Base-by-base conservation (phyloP, 257 asterid genomes). In the Verbena officinalis region DNA sequence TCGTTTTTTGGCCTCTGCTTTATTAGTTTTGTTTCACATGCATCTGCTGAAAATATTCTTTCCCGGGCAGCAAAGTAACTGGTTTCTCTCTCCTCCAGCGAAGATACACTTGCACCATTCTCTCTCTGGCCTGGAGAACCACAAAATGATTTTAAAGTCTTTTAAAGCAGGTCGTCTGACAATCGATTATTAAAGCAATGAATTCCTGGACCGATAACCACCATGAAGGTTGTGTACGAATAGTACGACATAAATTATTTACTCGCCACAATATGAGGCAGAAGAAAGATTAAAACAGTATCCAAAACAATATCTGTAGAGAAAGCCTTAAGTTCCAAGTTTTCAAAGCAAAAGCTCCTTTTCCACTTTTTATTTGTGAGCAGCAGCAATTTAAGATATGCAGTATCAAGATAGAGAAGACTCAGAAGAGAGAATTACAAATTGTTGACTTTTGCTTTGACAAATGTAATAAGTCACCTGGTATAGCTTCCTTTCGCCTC, bases 81-180 rank as follows among this genome's bases (percentile, higher is more conserved):
- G 33, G 83, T 77, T 74, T 86, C 88, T 63, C 95, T 87, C 76
- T 87, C 97, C 70, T 82, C 94, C 22, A 88, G 69, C 17, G 98
- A 87, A 36, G 73, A 73, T 55, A 74, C 80, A 69, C 63, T 40
- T 42, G 64, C 74, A 8, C 70, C 62, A 27, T 20, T 54, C 55
- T 69, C 76, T 54, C 17, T 54, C 59, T 61, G 72, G 59, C 73
- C 90, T 84, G 77, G 54, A 39, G 38, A 70, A 67, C 39, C 65
- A 56, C 22, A 71, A 52, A 54, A 24, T 10, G n/a, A 34, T 34
- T 59, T 38, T 53, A 33, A 19, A 34, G 45, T 61, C 57, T 53
- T 36, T 33, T 24, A 49, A 38, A 23, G 50, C 10, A 22, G 44
- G 55, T n/a, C n/a, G 30, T 43, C 27, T 14, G 54, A 49, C 55